A percentile compares a stretch with the other conserved stretches of the same genome.
Conservation (phyloP, 768 basidiomycete species). For the Lactarius akahatsu region DNA sequence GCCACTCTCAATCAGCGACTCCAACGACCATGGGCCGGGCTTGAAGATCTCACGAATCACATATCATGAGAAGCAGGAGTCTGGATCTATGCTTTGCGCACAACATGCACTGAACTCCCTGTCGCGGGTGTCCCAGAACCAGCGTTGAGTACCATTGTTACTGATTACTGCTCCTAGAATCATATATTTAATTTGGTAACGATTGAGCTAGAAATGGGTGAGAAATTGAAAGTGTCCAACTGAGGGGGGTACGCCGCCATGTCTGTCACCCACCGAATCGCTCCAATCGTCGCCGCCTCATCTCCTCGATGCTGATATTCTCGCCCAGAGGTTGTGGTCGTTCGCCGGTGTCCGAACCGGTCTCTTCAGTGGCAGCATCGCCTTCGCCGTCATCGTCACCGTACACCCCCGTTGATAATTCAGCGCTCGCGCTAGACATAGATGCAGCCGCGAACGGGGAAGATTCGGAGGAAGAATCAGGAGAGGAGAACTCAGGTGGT, state of each 20-base stretch:
- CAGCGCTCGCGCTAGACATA: conserved; percentile 1
- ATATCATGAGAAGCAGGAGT: too few relatives aligned
- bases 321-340: conserved; percentile 2
- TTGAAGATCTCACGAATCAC: too few relatives aligned
- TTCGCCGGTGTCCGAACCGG: conserved; percentile 18
- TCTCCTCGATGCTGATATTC: conserved; percentile 34
- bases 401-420: not conserved
- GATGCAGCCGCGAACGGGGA: conserved; percentile 15
- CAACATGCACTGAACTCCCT: too few relatives aligned
- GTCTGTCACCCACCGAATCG: conserved; percentile 33
- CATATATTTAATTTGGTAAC: too few relatives aligned
- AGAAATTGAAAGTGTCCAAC: too few relatives aligned
- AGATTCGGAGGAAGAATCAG: conserved; percentile 28
- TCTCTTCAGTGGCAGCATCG: conserved; percentile 21
- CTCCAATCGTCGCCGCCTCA: conserved; percentile 36
- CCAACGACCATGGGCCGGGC: too few relatives aligned
- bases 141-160: too few relatives aligned
- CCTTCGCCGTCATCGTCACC: not conserved
- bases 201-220: too few relatives aligned
- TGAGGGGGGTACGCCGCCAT: not conserved
- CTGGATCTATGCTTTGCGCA: too few relatives aligned
- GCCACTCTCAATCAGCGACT: too few relatives aligned
- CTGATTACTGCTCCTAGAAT: too few relatives aligned
- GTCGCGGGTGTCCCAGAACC: too few relatives aligned
- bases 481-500: conserved; percentile 49